These are phyloP conservation scores for Sugiyamaella neomexicana DNA, from an alignment of 1,139 yeast genomes.

Conservation along the genomic window DNA sequence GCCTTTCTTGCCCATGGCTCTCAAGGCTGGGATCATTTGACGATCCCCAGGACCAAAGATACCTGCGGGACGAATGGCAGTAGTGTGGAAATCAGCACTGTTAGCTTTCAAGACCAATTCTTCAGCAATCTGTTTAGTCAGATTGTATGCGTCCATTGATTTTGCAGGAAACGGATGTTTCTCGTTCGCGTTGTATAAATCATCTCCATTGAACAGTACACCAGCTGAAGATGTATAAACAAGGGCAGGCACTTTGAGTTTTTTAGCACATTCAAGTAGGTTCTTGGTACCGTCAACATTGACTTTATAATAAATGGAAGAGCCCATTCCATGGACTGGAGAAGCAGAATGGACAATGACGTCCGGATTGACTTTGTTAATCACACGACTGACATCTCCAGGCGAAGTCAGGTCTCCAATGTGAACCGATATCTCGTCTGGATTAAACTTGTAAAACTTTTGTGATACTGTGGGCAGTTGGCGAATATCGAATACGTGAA, in stretches of 20 bases:
- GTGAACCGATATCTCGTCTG: slow-evolving; percentile 55
- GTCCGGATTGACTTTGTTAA: slow-evolving; percentile 58
- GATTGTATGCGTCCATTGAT: slow-evolving; percentile 96
- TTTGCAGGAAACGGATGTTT: slow-evolving; percentile 86
- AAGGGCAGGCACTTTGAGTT: slow-evolving; percentile 55
- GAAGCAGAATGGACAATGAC: slow-evolving; percentile 96
- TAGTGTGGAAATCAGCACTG: slow-evolving; percentile 54
- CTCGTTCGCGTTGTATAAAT: slow-evolving; percentile 89
- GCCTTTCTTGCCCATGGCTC: slow-evolving; percentile 78
- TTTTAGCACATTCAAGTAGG: slow-evolving; percentile 64
- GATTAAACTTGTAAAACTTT: slow-evolving; percentile 71
- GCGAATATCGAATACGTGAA: slow-evolving; percentile 88
- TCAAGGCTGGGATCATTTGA: slow-evolving; percentile 89
- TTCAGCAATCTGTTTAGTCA: slow-evolving; percentile 93
- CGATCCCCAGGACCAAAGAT: slow-evolving; percentile 99
- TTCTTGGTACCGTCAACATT: slow-evolving; percentile 87
- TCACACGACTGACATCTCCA: slow-evolving; percentile 65
- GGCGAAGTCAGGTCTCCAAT: slow-evolving; percentile 83
- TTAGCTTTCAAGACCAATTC: slow-evolving; percentile 69
- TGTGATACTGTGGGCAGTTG: slow-evolving; percentile 72
- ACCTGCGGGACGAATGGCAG: slow-evolving; percentile 94
- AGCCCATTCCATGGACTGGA: slow-evolving; percentile 86
- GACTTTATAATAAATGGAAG: slow-evolving; percentile 80
- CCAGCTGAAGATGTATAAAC: slow-evolving; percentile 98
- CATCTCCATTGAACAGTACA: slow-evolving; percentile 91